phyloP scores from a whole-genome alignment of 495 filamentous ascomycete genomes.

The Sordaria brevicollis region DNA sequence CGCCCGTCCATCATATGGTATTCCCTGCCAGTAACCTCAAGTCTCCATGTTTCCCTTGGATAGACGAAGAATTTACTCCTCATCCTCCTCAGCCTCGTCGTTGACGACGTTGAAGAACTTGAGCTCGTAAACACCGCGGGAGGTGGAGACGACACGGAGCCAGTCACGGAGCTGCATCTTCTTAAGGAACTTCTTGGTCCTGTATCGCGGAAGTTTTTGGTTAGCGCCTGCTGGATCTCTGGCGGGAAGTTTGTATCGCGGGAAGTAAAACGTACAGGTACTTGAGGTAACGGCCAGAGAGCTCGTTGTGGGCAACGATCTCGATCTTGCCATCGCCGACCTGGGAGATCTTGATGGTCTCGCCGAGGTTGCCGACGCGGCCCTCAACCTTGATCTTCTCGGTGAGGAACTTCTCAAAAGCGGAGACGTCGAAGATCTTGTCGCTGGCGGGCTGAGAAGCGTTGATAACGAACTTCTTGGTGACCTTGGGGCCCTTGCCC shows the following conservation, averaged over 20 bases:
- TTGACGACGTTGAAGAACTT: constrained; percentile 99
- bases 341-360: constrained; percentile 83
- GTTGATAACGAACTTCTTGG: constrained; percentile 93
- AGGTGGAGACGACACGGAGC: constrained; percentile 95
- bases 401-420: constrained; percentile 99
- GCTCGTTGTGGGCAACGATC: constrained; percentile 92
- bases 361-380: constrained; percentile 95
- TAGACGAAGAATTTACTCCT: constrained; percentile 57
- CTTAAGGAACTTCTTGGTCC: constrained; percentile 99
- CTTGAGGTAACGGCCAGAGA: constrained; percentile 98
- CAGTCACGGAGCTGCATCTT: constrained; percentile 99
- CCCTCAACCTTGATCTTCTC: constrained; percentile 99
- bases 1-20: constrained; percentile 13
- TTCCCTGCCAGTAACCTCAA: constrained; percentile 9
- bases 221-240: constrained; percentile 1
- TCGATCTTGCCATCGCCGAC: constrained; percentile 92
- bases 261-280: constrained; percentile 65
- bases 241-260: background rate
- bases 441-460: constrained; percentile 92
- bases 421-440: constrained; percentile 99
- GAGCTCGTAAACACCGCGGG: constrained; percentile 95
- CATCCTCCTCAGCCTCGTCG: constrained; percentile 93
- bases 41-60: constrained; percentile 8
- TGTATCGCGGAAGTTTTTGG: constrained; percentile 24
- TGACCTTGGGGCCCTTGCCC: constrained; percentile 51